A percentile compares a stretch with the other conserved stretches of the same genome.
phyloP scores from a whole-genome alignment of 169 alveolate species.

The Plasmodium vinckei region DNA sequence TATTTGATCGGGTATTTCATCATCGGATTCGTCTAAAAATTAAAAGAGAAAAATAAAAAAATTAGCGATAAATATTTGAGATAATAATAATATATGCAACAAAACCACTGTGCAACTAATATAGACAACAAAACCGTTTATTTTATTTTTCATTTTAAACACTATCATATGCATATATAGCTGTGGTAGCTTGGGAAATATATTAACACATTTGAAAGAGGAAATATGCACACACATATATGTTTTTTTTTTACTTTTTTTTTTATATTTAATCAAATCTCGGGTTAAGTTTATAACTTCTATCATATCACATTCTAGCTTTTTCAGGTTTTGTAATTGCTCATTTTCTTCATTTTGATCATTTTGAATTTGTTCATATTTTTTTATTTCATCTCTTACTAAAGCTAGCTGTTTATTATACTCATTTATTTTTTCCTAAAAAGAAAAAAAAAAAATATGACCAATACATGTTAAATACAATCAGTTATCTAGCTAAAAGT shows the following conservation, averaged over 20 bases:
- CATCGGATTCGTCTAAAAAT: constrained; percentile 12
- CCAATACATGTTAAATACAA: neutral
- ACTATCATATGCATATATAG: neutral
- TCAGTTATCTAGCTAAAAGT: neutral
- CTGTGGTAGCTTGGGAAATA: no score
- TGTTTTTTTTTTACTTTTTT: constrained; percentile 37
- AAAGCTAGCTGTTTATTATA: constrained; percentile 61
- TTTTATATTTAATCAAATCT: constrained; percentile 52
- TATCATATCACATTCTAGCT: constrained; percentile 63
- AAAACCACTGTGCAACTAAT: no score
- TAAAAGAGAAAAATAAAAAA: neutral
- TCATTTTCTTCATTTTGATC: constrained; percentile 49
- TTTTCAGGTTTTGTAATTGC: constrained; percentile 45
- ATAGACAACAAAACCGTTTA: no score
- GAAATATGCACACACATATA: neutral
- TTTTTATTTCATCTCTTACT: constrained; percentile 59
- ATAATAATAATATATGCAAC: no score
- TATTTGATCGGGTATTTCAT: constrained; percentile 1
- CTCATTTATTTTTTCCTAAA: constrained; percentile 56
- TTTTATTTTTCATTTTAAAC: no score
- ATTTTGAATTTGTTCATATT: constrained; percentile 27
- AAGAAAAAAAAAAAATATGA: neutral
- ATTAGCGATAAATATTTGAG: neutral
- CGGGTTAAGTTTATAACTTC: constrained; percentile 66
- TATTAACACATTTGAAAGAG: no score